Evolutionary conservation across 768 basidiomycete species (phyloP).

Genomic region (Leucosporidium creatinivorum): DNA sequence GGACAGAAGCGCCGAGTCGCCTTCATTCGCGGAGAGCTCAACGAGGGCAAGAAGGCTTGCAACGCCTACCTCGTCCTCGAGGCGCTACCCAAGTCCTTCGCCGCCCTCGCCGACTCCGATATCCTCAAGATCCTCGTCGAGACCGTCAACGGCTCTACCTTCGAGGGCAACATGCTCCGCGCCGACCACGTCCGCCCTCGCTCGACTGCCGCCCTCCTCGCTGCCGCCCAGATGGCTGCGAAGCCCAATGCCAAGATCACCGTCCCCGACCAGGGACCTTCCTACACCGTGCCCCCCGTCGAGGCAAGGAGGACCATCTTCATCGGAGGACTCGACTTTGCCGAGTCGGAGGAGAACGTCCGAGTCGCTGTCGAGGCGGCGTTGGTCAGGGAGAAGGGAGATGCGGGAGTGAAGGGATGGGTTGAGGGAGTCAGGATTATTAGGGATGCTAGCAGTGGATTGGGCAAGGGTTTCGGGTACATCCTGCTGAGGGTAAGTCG

Average conservation of each 20-base stretch:
- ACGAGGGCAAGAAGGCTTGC: constrained; percentile 63
- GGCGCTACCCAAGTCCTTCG: constrained; percentile 4
- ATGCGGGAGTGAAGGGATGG: constrained; percentile 26
- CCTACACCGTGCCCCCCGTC: constrained; percentile 36
- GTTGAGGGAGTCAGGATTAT: constrained; percentile 63
- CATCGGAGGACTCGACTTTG: constrained; percentile 88
- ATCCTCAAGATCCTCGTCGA: constrained; percentile 47
- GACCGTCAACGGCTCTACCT: constrained; percentile 60
- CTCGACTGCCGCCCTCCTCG: constrained; percentile 37
- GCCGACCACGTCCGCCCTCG: constrained; percentile 59
- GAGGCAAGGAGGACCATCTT: constrained; percentile 81
- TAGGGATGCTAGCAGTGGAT: constrained; percentile 79
- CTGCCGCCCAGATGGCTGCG: constrained; percentile 39
- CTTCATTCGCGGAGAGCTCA: constrained; percentile 87
- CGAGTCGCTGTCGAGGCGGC: constrained; percentile 76
- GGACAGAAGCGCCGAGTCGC: constrained; percentile 87
- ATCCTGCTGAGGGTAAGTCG: constrained; percentile 70
- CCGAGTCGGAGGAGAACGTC: constrained; percentile 80
- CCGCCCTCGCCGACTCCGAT: constrained; percentile 16
- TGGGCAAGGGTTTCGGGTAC: constrained; percentile 94
- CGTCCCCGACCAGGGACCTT: constrained; percentile 32
- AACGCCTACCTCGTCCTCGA: constrained; percentile 83
- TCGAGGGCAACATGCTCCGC: constrained; percentile 69
- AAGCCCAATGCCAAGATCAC: constrained; percentile 41
- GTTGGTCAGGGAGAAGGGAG: constrained; percentile 44